phyloP scores from a whole-genome alignment of 1,139 yeast genomes.

The Petasospora fabianii region DNA sequence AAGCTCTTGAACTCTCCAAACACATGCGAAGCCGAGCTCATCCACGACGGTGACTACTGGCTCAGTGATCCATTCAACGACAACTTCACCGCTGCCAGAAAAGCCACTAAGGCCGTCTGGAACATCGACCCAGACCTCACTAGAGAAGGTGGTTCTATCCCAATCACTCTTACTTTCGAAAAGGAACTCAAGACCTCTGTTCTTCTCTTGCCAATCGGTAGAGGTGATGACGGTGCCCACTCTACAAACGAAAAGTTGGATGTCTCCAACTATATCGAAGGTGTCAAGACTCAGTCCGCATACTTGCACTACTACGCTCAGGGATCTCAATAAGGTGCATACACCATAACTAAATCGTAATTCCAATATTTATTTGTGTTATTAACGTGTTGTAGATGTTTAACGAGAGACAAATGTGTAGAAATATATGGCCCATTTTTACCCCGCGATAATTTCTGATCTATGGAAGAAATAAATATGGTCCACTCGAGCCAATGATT shows the following conservation, averaged over 20 bases:
- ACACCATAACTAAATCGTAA: too few species aligned
- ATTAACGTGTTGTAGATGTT: not conserved
- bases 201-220: conserved; percentile 90
- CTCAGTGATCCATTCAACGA: conserved; percentile 91
- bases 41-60: conserved; percentile 97
- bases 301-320: conserved; percentile 80
- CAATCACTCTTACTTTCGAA: conserved; percentile 91
- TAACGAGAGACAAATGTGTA: too few species aligned
- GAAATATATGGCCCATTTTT: too few species aligned
- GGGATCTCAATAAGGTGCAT: conserved; percentile 6
- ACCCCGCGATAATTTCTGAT: too few species aligned
- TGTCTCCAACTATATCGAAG: conserved; percentile 84
- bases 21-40: conserved; percentile 63
- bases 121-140: conserved; percentile 93
- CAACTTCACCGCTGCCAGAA: conserved; percentile 88
- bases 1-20: conserved; percentile 72
- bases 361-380: conserved; percentile 1
- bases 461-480: too few species aligned
- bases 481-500: too few species aligned
- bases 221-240: conserved; percentile 99
- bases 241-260: conserved; percentile 94
- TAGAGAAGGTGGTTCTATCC: conserved; percentile 98
- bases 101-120: conserved; percentile 94
- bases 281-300: conserved; percentile 91
- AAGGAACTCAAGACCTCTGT: conserved; percentile 81